Evolutionary conservation across 164 flowering plant genomes (phyloP).

Genomic region (Stephania yunnanensis): DNA sequence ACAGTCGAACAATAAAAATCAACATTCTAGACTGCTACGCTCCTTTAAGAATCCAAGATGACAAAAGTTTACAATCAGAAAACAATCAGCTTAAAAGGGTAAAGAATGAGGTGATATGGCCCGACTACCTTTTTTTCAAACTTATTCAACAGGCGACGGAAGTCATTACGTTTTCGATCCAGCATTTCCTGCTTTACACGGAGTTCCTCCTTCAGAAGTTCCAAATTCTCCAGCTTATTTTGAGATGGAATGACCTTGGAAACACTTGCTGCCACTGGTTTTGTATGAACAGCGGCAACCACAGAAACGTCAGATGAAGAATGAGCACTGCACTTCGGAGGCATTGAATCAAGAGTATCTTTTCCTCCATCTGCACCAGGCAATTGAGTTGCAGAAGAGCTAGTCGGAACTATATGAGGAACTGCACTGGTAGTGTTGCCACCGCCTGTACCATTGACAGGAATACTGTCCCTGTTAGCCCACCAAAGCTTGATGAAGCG

Average conservation of each 20-base stretch:
- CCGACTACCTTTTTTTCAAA: constrained; percentile 67
- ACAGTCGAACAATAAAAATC: background rate
- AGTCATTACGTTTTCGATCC: constrained; percentile 78
- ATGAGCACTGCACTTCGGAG: constrained; percentile 26
- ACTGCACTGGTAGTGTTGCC: constrained; percentile 22
- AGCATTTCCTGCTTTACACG: constrained; percentile 88
- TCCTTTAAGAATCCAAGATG: background rate
- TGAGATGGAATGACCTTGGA: constrained; percentile 48
- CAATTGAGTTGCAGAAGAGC: constrained; percentile 26
- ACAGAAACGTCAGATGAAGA: constrained; percentile 28
- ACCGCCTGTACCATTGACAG: constrained; percentile 38
- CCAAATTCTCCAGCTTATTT: constrained; percentile 68
- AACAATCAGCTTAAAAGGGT: background rate
- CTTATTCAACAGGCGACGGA: constrained; percentile 58
- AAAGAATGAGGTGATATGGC: background rate
- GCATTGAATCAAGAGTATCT: constrained; percentile 31
- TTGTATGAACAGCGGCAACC: constrained; percentile 29
- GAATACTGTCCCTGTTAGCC: constrained; percentile 87
- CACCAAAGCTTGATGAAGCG: constrained; percentile 92
- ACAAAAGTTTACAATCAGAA: background rate
- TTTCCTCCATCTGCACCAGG: constrained; percentile 32
- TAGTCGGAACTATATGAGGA: constrained; percentile 24
- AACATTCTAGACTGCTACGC: background rate
- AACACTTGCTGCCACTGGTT: constrained; percentile 27
- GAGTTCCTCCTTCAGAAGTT: constrained; percentile 74